These are phyloP conservation scores for Patellifolia procumbens DNA, from an alignment of 179 eudicot species.

Conservation along the genomic window DNA sequence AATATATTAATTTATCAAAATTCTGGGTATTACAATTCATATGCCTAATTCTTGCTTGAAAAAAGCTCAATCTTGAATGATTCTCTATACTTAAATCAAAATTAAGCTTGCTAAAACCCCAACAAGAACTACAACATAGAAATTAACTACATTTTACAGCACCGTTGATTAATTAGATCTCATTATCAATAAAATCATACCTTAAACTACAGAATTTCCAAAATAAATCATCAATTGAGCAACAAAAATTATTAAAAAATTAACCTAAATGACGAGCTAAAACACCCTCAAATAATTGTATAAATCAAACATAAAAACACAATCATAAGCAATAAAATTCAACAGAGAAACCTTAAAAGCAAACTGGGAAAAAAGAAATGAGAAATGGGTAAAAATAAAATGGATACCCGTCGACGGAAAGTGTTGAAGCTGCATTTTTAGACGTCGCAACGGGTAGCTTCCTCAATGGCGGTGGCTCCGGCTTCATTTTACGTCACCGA, in stretches of 20 bases:
- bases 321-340: neutral
- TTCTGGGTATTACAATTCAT: no score
- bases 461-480: conserved; percentile 77
- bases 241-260: neutral
- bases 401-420: conserved; percentile 86
- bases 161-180: neutral
- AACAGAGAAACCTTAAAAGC: no score
- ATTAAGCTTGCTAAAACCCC: neutral
- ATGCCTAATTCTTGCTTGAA: neutral
- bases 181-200: conserved; percentile 9
- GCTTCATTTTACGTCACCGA: conserved; percentile 35
- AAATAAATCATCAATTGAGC: neutral
- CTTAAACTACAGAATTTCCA: neutral
- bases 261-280: neutral
- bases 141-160: neutral
- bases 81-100: neutral
- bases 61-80: neutral
- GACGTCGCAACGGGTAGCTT: conserved; percentile 76
- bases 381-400: no score
- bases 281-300: neutral
- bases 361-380: neutral
- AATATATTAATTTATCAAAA: no score
- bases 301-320: neutral
- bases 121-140: neutral
- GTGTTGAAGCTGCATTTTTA: conserved; percentile 89